Percentiles rank a stretch among this genome's conserved stretches.
phyloP scores from a whole-genome alignment of 2,329 filamentous ascomycete species.

The Penicillium sp. region DNA sequence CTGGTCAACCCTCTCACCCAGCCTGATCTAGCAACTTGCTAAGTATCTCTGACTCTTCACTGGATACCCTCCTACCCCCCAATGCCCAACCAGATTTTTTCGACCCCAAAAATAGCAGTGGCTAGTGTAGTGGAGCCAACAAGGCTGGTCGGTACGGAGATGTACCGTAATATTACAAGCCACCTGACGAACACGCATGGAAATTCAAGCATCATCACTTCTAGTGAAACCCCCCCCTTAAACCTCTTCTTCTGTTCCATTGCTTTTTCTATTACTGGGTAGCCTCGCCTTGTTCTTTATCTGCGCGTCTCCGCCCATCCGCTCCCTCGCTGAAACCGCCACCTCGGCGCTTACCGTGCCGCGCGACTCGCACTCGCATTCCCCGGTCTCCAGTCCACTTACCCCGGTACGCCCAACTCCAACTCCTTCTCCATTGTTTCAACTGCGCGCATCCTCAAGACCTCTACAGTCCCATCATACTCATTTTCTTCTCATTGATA shows the following conservation, averaged over 20 bases:
- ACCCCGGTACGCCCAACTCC: background rate
- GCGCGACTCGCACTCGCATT: conserved; percentile 24
- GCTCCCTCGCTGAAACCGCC: background rate
- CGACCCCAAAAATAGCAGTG: conserved; percentile 28
- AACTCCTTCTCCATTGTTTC: background rate
- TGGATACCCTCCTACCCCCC: too few relatives aligned
- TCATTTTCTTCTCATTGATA: background rate
- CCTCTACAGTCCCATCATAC: background rate
- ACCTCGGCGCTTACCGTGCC: conserved; percentile 26
- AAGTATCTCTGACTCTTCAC: background rate
- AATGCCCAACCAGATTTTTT: conserved; percentile 4
- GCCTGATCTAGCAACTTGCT: too few relatives aligned
- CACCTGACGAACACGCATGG: conserved; percentile 26
- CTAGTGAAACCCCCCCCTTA: conserved; percentile 1
- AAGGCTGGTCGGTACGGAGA: conserved; percentile 13
- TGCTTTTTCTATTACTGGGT: background rate
- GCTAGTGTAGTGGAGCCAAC: conserved; percentile 20
- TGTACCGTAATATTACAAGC: conserved; percentile 29
- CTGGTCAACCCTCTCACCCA: too few relatives aligned
- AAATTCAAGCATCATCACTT: conserved; percentile 23
- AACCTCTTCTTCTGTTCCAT: conserved; percentile 1
- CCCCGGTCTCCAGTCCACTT: conserved; percentile 2
- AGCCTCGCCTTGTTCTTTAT: background rate
- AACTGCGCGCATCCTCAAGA: background rate
- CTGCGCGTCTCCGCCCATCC: background rate